Conservation (phyloP, 2,329 filamentous ascomycete genomes). For the Colletotrichum spinosum region DNA sequence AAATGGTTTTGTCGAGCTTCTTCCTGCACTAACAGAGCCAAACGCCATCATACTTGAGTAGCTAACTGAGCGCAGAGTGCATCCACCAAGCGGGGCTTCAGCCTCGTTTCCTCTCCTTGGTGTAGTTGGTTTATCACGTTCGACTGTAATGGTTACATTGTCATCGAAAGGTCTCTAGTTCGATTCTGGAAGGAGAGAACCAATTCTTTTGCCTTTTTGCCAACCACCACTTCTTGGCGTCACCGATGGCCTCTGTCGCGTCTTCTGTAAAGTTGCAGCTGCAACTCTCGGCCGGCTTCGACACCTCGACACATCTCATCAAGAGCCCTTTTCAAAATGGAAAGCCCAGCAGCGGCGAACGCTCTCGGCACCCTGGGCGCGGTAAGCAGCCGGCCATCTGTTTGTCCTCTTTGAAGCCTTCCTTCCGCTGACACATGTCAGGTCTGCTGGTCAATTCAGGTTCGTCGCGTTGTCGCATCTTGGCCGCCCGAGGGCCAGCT, state of each 20-base stretch:
- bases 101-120: conserved; percentile 28
- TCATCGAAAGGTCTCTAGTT: conserved; percentile 38
- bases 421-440: conserved; percentile 42
- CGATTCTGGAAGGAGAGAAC: conserved; percentile 36
- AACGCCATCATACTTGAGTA: too few relatives aligned
- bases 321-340: conserved; percentile 52
- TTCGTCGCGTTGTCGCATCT: conserved; percentile 42
- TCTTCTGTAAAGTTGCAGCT: too few relatives aligned
- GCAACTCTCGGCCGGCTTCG: too few relatives aligned
- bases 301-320: too few relatives aligned
- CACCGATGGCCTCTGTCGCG: not conserved
- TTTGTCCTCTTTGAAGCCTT: not conserved
- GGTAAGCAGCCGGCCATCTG: conserved; percentile 47
- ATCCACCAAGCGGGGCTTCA: conserved; percentile 27
- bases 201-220: conserved; percentile 39
- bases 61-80: accelerated
- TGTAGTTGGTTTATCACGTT: conserved; percentile 39
- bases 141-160: conserved; percentile 36
- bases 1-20: too few relatives aligned
- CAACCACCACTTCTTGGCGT: not conserved
- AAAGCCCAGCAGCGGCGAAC: conserved; percentile 66
- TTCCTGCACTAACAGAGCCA: too few relatives aligned
- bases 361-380: conserved; percentile 70
- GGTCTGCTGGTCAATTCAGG: conserved; percentile 75
- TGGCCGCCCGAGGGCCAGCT: not conserved